Conservation (phyloP, 495 filamentous ascomycete genomes). For the Tuber calosporum region DNA sequence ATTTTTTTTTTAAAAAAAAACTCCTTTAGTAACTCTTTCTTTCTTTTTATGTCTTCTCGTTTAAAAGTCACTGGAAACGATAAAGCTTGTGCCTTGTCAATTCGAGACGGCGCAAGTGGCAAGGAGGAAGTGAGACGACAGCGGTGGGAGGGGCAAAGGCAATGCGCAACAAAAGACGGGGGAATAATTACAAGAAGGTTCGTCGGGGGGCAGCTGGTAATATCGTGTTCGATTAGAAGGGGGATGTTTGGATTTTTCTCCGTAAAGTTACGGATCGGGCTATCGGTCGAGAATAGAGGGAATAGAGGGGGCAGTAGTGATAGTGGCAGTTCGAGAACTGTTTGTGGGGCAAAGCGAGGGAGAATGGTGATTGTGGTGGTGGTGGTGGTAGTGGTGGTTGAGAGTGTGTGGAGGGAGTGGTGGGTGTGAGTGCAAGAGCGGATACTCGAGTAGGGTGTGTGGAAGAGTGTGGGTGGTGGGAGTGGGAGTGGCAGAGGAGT, state of each 20-base stretch:
- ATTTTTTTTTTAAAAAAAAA: neutral
- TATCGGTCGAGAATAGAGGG: neutral
- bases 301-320: slow-evolving; percentile 29
- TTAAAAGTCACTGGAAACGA: neutral
- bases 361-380: neutral
- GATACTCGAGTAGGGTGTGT: neutral
- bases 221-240: neutral
- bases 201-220: neutral
- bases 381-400: neutral
- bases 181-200: neutral
- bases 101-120: slow-evolving; percentile 29
- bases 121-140: slow-evolving; percentile 32
- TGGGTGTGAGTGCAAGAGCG: neutral
- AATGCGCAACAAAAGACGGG: slow-evolving; percentile 35
- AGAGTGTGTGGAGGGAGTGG: no score
- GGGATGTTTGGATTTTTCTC: neutral
- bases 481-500: neutral
- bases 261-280: neutral
- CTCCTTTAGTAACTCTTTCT: neutral
- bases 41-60: neutral
- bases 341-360: slow-evolving; percentile 6
- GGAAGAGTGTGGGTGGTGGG: neutral
- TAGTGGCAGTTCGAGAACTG: slow-evolving; percentile 15
- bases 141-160: slow-evolving; percentile 27
- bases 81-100: slow-evolving; percentile 22